Evolutionary conservation across 108 stramenopile genomes (phyloP).

Genomic region (Cylindrotheca closterium): DNA sequence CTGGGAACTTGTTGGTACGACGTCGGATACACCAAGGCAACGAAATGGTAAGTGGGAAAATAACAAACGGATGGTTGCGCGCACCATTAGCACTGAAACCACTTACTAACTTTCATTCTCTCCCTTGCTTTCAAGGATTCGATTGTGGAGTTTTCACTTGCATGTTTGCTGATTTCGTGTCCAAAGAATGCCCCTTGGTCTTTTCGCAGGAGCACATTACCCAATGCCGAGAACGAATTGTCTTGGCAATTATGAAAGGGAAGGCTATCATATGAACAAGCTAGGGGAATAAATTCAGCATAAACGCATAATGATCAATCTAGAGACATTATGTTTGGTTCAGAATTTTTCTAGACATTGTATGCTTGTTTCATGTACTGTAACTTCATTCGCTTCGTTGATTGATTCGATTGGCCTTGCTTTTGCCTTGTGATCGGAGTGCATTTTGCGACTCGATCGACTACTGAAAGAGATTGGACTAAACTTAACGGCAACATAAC

Average conservation of each 20-base stretch:
- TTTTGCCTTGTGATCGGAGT: too few relatives aligned
- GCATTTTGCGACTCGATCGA: too few relatives aligned
- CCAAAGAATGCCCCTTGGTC: slow-evolving; percentile 66
- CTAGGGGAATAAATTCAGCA: too few relatives aligned
- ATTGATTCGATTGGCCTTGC: too few relatives aligned
- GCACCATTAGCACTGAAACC: neutral
- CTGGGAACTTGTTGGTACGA: slow-evolving; percentile 69
- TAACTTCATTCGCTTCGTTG: too few relatives aligned
- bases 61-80: neutral
- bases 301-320: too few relatives aligned
- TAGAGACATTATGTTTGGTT: too few relatives aligned
- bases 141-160: slow-evolving; percentile 93
- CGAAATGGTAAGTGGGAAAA: slow-evolving; percentile 66
- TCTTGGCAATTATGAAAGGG: slow-evolving; percentile 81
- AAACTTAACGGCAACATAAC: too few relatives aligned
- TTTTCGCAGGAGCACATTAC: slow-evolving; percentile 79
- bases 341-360: too few relatives aligned
- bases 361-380: too few relatives aligned
- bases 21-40: slow-evolving; percentile 71
- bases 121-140: slow-evolving; percentile 44
- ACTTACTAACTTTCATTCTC: slow-evolving; percentile 2
- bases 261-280: slow-evolving; percentile 56
- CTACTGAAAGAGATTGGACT: too few relatives aligned
- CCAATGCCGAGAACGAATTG: slow-evolving; percentile 82
- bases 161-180: slow-evolving; percentile 87